Conservation (phyloP, 2,329 filamentous ascomycete genomes). For the Xylariales sp. region DNA sequence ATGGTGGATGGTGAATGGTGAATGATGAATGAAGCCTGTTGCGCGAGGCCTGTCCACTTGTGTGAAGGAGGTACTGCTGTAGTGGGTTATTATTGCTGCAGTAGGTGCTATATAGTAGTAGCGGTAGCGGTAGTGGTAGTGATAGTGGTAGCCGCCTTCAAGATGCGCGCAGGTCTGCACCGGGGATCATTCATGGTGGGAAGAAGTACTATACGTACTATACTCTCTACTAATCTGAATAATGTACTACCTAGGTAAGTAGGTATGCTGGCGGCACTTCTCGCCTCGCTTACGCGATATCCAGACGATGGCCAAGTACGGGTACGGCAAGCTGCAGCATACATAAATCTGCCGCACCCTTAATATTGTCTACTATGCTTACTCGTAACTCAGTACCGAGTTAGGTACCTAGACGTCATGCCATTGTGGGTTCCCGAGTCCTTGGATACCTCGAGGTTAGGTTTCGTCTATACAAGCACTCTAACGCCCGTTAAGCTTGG, state of each 20-base stretch:
- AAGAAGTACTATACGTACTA: too few species aligned
- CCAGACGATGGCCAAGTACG: conserved; percentile 28
- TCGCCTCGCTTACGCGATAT: conserved; percentile 27
- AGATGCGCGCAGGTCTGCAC: background rate
- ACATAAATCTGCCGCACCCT: conserved; percentile 33
- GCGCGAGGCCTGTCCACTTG: conserved; percentile 5
- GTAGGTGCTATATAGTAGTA: too few species aligned
- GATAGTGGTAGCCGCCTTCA: background rate
- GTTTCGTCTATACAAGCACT: conserved; percentile 30
- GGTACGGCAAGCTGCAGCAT: conserved; percentile 36
- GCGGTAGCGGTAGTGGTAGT: too few species aligned
- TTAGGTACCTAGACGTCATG: conserved; percentile 17
- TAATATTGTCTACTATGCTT: conserved; percentile 32
- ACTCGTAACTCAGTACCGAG: conserved; percentile 8
- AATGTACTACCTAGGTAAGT: too few species aligned
- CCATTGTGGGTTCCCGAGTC: conserved; percentile 29
- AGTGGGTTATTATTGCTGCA: too few species aligned
- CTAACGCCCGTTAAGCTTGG: conserved; percentile 26
- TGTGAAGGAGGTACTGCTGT: background rate
- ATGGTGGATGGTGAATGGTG: background rate
- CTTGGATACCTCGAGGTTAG: conserved; percentile 26
- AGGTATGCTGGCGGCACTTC: conserved; percentile 1
- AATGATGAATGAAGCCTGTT: conserved; percentile 5
- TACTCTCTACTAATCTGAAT: background rate
- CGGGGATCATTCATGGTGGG: background rate